Base-by-base conservation (phyloP, 106 monocot species). In the Dendrobium officinale region DNA sequence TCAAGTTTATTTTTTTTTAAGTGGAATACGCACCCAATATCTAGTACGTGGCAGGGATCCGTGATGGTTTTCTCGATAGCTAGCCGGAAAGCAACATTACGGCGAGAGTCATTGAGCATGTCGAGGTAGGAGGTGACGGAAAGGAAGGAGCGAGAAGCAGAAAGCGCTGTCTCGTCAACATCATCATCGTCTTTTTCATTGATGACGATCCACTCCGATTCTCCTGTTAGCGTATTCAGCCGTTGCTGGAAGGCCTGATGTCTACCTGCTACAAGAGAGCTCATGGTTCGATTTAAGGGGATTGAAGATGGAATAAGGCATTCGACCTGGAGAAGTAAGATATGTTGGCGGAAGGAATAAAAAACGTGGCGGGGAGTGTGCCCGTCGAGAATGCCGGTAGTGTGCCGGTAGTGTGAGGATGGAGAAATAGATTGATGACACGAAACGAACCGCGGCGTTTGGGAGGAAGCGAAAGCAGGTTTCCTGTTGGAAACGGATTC, bases 111-210 rank as follows among this genome's bases (percentile, higher is more conserved):
- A 74, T 99, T 99, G 81, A 99, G 93, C 98, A 99, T 99, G 80
- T 99, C 98, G 67, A 99, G 87, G 83, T 99, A 99, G 9, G 98
- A 95, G 26, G 98, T 99, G 78, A 83, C 70, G 9, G 92, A 89
- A 47, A 95, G 82, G 4, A 94, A 76, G 61, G 79, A 77, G 16
- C 82, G 82, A 18, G 81, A 31, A 1, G 48, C 55, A 61, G 27
- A 37, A 8, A 10, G 26, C 11, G n/a, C 18, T 1, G 42, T 29
- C 20, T 59, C 47, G 10, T 55, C 79, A 6, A 64, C 83, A 6
- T 78, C 78, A 9, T 79, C 84, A 3, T 81, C 85, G 26, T 24
- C 86, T 68, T 42, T 85, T 20, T 85, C 92, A 4, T 94, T 85
- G 67, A 99, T 82, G 80, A 95, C 91, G 79, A 99, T 51, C 98